These are phyloP conservation scores for Ganoderma meredithae DNA, from an alignment of 1,284 basidiomycete genomes.

Conservation along the genomic window DNA sequence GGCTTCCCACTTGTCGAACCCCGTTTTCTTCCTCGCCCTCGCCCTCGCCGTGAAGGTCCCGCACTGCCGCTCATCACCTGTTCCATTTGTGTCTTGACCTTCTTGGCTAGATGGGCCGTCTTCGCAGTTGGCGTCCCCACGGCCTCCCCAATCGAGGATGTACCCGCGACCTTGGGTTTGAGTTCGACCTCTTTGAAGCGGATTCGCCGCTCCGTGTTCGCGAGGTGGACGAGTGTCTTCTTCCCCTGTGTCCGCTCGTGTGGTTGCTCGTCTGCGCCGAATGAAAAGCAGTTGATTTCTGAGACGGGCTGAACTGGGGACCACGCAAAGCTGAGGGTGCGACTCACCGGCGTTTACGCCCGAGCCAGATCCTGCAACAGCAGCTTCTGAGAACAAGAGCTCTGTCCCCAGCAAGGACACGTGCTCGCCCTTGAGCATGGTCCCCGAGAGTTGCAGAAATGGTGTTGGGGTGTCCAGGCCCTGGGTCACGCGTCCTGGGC, in stretches of 20 bases:
- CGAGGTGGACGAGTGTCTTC: conserved; percentile 58
- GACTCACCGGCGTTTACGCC: conserved; percentile 45
- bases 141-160: conserved; percentile 10
- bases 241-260: conserved; percentile 49
- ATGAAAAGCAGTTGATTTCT: background rate
- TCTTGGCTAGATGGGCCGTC: conserved; percentile 25
- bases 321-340: background rate
- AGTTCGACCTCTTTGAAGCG: conserved; percentile 69
- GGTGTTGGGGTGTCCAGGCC: conserved; percentile 79
- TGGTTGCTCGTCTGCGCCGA: conserved; percentile 25
- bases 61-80: conserved; percentile 30
- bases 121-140: conserved; percentile 17
- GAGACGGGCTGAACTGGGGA: background rate
- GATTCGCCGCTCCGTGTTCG: conserved; percentile 67
- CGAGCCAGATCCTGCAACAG: conserved; percentile 27
- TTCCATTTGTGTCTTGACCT: conserved; percentile 29
- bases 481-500: conserved; percentile 44
- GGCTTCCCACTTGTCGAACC: conserved; percentile 16
- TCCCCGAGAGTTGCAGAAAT: conserved; percentile 76
- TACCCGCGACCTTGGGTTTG: conserved; percentile 45
- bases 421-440: conserved; percentile 72
- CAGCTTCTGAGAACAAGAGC: conserved; percentile 70
- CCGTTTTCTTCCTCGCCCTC: conserved; percentile 27
- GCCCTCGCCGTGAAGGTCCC: conserved; percentile 27
- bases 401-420: conserved; percentile 75